Evolutionary conservation across 78 protist genomes (phyloP), one percentile per base, ranked within the genome.

Genomic region (Dictyostelium intermedium): DNA sequence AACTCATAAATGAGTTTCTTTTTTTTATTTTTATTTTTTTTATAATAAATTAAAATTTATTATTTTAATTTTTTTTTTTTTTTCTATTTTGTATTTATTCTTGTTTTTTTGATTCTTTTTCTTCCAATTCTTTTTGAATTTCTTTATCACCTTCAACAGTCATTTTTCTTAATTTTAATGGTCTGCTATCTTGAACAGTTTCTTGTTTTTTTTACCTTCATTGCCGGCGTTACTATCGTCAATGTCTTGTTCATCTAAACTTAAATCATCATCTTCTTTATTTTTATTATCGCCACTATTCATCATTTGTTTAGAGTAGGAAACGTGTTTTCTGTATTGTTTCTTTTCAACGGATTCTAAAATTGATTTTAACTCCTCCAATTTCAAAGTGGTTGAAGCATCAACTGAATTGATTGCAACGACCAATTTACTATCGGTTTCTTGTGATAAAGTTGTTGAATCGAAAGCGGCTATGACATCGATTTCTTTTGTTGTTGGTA

Each of bases 151-250:
- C 92, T 78, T 86, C 92, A 61, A 79, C 41, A 5, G 93, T 87
- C 93, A 87, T 87, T 60, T 87, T 87, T 87, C 93, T 87, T 14
- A 87, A 41, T 79, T 87, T 87, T 25, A 87, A 37, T 20, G 93
- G 79, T 77, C 53, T 72, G 14, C 35, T 72, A 34, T 72, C 79
- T 86, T 45, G 78, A 27, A 3, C 56, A 1, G 60, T 20, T 66
- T 66, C 74, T 66, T 66, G 74, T 16, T 63, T 23, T 63, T 30
- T 18, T 23, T n/a, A 35, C 14, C 27, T n/a, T 35, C 76, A 23
- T 0, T 30, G 6, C 0, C 27, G 14, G 0, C 11, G 27, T 79
- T 32, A 45, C 30, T 20, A 16, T 84, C 91, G 10, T 84, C 80
- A 18, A 34, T 47, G 50, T 86, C 85, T 76, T 45, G 43, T 73